Evolutionary conservation across 1,139 yeast species (phyloP), one percentile per base, ranked within the genome.

Genomic region (Scheffersomyces titani): DNA sequence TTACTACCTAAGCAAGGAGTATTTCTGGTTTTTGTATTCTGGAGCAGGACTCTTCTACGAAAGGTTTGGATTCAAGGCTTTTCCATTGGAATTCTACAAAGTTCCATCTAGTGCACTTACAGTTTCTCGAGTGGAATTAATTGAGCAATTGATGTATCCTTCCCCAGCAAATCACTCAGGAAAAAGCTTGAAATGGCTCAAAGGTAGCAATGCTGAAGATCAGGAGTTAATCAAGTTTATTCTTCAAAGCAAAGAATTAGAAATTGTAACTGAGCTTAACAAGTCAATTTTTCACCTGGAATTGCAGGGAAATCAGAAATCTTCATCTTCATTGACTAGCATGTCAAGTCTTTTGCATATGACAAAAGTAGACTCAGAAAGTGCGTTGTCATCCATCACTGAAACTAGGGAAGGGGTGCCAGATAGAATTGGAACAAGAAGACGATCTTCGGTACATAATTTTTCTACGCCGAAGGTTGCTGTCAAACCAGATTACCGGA

Each of bases 21-120:
- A 75, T 59, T 69, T 77, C 55, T 61, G 64, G 83, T 62, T 64
- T 20, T 68, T 78, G 55, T 76, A 77, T 61, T 77, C 82, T 3
- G 76, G 72, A 1, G 72, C 71, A 4, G 75, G 72, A 7, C 64
- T 61, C 11, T 75, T 66, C 52, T 79, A 78, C 58, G 70, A 69
- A 55, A 64, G 72, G 55, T 73, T 77, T 59, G 83, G 83, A 1
- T 79, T 79, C 64, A 76, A 75, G 55, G 57, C 68, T 2, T 75
- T 64, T 57, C 82, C 82, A 0, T 48, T 76, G 40, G 78, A 77
- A 50, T 71, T 74, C 55, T 78, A 73, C 58, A 65, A 67, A 56
- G 61, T 78, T 16, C 81, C 82, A 1, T 54, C 65, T 5, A 53
- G 70, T 6, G 55, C 70, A 20, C 57, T 68, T 5, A 60, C 67